Evolutionary conservation across 2,329 filamentous ascomycete species (phyloP).

Genomic region (Xylariaceae sp.): DNA sequence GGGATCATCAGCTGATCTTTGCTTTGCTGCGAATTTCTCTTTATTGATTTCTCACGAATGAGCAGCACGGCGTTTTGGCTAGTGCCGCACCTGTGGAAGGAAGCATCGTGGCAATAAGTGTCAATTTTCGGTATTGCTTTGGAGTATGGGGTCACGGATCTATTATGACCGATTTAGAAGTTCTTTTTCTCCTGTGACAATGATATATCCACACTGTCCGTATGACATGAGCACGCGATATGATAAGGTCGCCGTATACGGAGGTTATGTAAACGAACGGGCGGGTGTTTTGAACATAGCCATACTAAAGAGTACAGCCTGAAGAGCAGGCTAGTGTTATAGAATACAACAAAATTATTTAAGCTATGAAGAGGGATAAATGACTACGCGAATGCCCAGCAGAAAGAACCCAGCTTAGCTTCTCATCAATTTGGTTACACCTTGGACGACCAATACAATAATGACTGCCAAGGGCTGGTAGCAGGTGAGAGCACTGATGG

Average conservation of each 20-base stretch:
- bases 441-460: not conserved
- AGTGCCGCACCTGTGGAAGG: conserved; percentile 1
- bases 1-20: not conserved
- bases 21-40: not conserved
- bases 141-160: not conserved
- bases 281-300: not conserved
- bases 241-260: conserved; percentile 6
- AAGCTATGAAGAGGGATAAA: not conserved
- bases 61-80: conserved; percentile 23
- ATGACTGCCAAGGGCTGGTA: not conserved
- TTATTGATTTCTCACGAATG: conserved; percentile 6
- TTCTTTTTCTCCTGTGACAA: not conserved
- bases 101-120: conserved; percentile 1
- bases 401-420: not conserved
- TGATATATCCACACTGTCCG: conserved; percentile 3
- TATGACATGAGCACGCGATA: not conserved
- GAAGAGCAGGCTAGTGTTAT: not conserved
- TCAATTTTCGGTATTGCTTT: not conserved
- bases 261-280: conserved; percentile 5
- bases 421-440: not conserved
- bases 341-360: conserved; percentile 7
- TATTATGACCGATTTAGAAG: not conserved
- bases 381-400: not conserved
- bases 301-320: conserved; percentile 6
- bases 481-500: not conserved